Evolutionary conservation across 805 yeast genomes (phyloP).

Genomic region (Alloascoidea hylecoeti): DNA sequence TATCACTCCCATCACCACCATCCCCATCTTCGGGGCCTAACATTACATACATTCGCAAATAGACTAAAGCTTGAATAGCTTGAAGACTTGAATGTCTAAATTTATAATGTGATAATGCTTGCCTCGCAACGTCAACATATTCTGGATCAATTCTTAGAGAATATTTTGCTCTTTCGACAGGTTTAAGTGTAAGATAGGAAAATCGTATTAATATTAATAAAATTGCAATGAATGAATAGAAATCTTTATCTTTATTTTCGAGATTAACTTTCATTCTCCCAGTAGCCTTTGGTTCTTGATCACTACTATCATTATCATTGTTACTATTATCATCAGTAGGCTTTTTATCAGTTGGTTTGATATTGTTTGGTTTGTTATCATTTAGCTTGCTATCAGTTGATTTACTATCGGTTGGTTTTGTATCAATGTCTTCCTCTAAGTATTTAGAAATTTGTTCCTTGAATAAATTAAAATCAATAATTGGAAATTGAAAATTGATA

Average conservation of each 20-base stretch:
- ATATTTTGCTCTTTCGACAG: background rate
- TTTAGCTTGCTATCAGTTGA: background rate
- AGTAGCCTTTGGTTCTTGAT: no score
- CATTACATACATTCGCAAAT: constrained; percentile 26
- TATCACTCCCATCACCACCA: constrained; percentile 22
- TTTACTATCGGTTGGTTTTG: no score
- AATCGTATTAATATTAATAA: background rate
- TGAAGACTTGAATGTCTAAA: constrained; percentile 26
- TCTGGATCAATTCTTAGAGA: constrained; percentile 15
- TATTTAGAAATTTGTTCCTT: background rate
- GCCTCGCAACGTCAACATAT: constrained; percentile 23
- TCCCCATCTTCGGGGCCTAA: constrained; percentile 30
- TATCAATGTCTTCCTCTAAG: background rate
- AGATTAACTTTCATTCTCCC: background rate
- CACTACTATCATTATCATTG: no score
- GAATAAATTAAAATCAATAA: background rate
- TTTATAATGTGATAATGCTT: constrained; percentile 5
- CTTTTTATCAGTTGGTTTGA: background rate
- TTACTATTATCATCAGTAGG: no score
- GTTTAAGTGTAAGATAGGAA: background rate
- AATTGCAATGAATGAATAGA: background rate
- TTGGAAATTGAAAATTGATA: background rate
- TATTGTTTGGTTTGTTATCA: background rate
- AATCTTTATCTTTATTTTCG: background rate
- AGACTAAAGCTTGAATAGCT: constrained; percentile 29